Evolutionary conservation across 352 stramenopile species (phyloP).

Genomic region (Pythium chondricola): DNA sequence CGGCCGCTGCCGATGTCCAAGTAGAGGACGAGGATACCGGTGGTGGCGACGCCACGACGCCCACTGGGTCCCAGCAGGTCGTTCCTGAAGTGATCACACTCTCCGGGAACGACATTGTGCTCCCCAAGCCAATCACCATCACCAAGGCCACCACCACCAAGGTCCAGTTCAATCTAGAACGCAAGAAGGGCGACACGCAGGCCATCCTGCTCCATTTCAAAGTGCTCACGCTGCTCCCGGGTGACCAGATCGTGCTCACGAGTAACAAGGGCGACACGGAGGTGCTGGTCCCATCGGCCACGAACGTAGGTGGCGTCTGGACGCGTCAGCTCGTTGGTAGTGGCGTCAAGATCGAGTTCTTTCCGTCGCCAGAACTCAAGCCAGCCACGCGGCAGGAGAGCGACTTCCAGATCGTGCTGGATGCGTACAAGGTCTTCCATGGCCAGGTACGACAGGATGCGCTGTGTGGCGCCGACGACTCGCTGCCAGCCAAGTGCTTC

Average conservation of each 20-base stretch:
- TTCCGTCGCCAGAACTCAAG: not conserved
- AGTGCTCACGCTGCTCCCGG: slow-evolving; percentile 2
- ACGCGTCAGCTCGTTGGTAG: slow-evolving; percentile 9
- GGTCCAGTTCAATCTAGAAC: not conserved
- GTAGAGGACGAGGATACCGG: no score
- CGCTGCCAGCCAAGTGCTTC: slow-evolving; percentile 21
- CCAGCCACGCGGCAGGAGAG: not conserved
- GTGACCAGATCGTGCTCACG: slow-evolving; percentile 15
- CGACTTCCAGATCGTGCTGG: slow-evolving; percentile 10
- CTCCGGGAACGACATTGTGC: not conserved
- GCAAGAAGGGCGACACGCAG: slow-evolving; percentile 5
- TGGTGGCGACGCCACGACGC: no score
- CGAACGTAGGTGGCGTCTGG: slow-evolving; percentile 17
- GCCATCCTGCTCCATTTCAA: slow-evolving; percentile 17
- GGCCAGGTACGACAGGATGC: slow-evolving; percentile 3
- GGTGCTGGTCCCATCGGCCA: slow-evolving; percentile 1
- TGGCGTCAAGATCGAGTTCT: slow-evolving; percentile 12
- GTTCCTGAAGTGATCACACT: not conserved
- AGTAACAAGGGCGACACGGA: slow-evolving; percentile 15
- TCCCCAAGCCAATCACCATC: not conserved
- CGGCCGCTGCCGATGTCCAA: no score
- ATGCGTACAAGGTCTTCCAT: slow-evolving; percentile 14
- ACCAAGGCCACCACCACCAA: not conserved
- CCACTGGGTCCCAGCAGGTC: no score
- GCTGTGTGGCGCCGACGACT: slow-evolving; percentile 18